Conservation (phyloP, 1,284 basidiomycete species). For the Naganishia cerealis region DNA sequence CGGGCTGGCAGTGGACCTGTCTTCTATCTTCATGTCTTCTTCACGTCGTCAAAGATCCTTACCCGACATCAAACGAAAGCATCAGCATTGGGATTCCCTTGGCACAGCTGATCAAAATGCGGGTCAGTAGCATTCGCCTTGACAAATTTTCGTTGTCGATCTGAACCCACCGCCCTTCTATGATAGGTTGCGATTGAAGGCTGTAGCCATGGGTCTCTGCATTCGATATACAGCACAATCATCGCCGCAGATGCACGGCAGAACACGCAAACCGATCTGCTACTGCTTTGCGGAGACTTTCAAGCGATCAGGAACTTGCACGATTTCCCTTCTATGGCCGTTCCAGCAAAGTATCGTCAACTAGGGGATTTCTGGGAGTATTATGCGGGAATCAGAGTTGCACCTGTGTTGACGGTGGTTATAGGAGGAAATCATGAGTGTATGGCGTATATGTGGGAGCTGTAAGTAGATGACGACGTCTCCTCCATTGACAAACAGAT, state of each 20-base stretch:
- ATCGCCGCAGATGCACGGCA: conserved; percentile 63
- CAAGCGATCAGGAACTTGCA: conserved; percentile 83
- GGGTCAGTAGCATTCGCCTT: neutral
- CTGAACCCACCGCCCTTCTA: neutral
- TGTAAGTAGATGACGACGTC: conserved; percentile 61
- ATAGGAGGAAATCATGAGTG: conserved; percentile 99
- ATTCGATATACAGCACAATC: conserved; percentile 81
- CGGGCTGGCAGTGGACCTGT: too few species aligned
- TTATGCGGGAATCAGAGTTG: conserved; percentile 76
- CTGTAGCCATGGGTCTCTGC: conserved; percentile 88
- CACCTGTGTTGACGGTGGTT: conserved; percentile 85
- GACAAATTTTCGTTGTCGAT: neutral
- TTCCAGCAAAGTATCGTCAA: conserved; percentile 81
- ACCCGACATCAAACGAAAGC: too few species aligned
- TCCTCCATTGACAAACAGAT: neutral
- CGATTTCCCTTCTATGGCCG: conserved; percentile 86
- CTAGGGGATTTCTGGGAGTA: conserved; percentile 87
- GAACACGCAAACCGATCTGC: conserved; percentile 71
- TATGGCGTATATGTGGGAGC: conserved; percentile 94
- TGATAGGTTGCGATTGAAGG: conserved; percentile 84
- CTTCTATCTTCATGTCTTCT: too few species aligned
- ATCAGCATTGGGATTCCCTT: neutral
- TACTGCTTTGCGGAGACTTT: conserved; percentile 94
- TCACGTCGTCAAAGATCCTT: too few species aligned
- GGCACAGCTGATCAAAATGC: neutral